Evolutionary conservation across 495 filamentous ascomycete genomes (phyloP), one percentile per base, ranked within the genome.

Genomic region (Podospora australis): DNA sequence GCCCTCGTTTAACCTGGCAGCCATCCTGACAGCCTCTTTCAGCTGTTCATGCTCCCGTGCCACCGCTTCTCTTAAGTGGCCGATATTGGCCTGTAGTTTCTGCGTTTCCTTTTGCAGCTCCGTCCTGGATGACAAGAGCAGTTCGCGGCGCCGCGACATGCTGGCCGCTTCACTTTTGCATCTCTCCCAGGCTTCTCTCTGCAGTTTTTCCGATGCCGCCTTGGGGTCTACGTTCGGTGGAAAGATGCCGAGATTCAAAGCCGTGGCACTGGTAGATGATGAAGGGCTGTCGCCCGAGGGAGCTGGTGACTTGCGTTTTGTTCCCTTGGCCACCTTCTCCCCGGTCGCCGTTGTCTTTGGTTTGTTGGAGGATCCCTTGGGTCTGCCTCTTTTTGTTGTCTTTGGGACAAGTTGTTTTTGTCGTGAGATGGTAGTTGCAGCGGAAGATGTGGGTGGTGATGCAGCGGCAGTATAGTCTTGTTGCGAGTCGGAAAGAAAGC

Each of bases 161-260:
- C 52, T 58, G 14, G 26, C 3, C 17, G 57, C 54, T 39, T 60
- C 54, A 40, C 49, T 47, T 38, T 53, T 48, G 54, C 57, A 55
- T 16, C 56, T 54, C 24, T 48, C 39, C 57, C 60, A 60, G 1
- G 60, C 60, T 34, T 63, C 54, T n/a, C 55, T 39, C 8, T 45
- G 29, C 49, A 63, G 55, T 22, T 56, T 52, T 30, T 60, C 57
- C 13, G 57, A 49, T 8, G 57, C 55, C 4, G 44, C 44, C 14
- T 52, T 44, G 6, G 57, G 51, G 25, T 57, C 54, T 22, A 57
- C 47, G 29, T 51, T 36, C 21, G 48, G 43, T 1, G 50, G 52
- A 0, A 46, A 39, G 13, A 46, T 48, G 16, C 52, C 52, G 40
- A 47, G 39, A 0, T 46, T 44, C 0, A 41, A 25, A 0, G 41